Evolutionary conservation across 108 stramenopile genomes (phyloP).

Genomic region (Schizochytrium sp.): DNA sequence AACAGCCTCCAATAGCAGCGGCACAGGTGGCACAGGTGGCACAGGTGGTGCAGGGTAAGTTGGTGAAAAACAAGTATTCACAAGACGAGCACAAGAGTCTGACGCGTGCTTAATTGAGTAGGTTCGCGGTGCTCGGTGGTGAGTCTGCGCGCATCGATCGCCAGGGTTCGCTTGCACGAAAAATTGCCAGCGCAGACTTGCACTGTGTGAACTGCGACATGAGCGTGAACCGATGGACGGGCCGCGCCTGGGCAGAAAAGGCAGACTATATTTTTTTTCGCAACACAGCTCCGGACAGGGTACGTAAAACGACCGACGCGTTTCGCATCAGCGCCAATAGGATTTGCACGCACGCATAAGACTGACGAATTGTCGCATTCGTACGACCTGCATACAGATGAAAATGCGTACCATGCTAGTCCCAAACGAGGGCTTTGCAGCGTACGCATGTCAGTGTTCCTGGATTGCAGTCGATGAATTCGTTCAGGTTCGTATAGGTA

Average conservation of each 20-base stretch:
- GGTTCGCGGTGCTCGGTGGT: not conserved
- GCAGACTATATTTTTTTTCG: slow-evolving; percentile 7
- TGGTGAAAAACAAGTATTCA: no score
- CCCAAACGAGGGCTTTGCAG: not conserved
- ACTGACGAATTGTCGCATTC: no score
- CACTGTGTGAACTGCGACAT: not conserved
- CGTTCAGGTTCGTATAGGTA: not conserved
- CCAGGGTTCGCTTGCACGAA: not conserved
- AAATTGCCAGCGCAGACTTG: not conserved
- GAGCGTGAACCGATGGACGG: not conserved
- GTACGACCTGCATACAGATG: not conserved
- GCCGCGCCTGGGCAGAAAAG: not conserved
- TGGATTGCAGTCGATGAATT: not conserved
- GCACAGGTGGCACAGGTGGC: no score
- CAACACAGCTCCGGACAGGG: not conserved
- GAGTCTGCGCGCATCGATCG: not conserved
- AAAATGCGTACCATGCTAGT: not conserved
- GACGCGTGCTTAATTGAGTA: not conserved
- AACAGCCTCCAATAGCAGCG: no score
- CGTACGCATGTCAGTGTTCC: slow-evolving; percentile 2
- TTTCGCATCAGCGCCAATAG: no score
- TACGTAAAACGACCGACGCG: not conserved
- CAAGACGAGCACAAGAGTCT: no score
- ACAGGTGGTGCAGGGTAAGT: no score
- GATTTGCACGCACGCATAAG: not conserved